Conservation (phyloP, 2,329 filamentous ascomycete species). For the Aspergillus sp. region DNA sequence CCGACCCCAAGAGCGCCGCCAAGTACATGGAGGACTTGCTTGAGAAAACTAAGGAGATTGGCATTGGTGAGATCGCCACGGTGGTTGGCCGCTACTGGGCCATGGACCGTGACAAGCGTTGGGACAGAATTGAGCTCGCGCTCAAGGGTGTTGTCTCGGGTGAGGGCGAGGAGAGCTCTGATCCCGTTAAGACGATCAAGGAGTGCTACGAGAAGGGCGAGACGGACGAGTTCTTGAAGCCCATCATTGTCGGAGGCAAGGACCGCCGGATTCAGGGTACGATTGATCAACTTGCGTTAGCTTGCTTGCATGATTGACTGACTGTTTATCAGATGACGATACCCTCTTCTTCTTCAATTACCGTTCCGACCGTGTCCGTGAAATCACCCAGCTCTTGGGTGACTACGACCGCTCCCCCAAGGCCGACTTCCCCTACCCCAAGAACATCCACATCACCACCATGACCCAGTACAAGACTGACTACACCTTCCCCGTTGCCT, state of each 20-base stretch:
- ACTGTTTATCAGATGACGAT: conserved; percentile 61
- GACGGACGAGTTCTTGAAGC: conserved; percentile 96
- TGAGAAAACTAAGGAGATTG: conserved; percentile 73
- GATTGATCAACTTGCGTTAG: not conserved
- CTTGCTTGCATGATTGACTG: conserved; percentile 5
- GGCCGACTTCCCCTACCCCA: conserved; percentile 89
- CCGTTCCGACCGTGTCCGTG: conserved; percentile 92
- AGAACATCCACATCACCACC: conserved; percentile 78
- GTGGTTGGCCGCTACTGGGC: conserved; percentile 94
- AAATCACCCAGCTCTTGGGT: conserved; percentile 90
- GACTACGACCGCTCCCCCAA: conserved; percentile 84
- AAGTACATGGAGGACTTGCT: conserved; percentile 84
- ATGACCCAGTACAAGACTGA: conserved; percentile 99
- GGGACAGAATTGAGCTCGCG: conserved; percentile 87
- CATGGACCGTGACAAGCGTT: conserved; percentile 99
- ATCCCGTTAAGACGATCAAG: conserved; percentile 80
- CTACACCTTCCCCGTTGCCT: conserved; percentile 87
- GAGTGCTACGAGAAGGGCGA: conserved; percentile 81
- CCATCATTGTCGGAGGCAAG: conserved; percentile 86
- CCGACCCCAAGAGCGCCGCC: conserved; percentile 88
- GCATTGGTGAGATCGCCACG: conserved; percentile 79
- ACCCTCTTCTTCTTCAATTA: conserved; percentile 99
- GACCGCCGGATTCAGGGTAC: conserved; percentile 76
- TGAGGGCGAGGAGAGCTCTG: conserved; percentile 76
- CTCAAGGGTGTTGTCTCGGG: conserved; percentile 79